A percentile compares a stretch with the other conserved stretches of the same genome.
Evolutionary conservation across 495 filamentous ascomycete genomes (phyloP).

Genomic region (Neurospora hispaniola): DNA sequence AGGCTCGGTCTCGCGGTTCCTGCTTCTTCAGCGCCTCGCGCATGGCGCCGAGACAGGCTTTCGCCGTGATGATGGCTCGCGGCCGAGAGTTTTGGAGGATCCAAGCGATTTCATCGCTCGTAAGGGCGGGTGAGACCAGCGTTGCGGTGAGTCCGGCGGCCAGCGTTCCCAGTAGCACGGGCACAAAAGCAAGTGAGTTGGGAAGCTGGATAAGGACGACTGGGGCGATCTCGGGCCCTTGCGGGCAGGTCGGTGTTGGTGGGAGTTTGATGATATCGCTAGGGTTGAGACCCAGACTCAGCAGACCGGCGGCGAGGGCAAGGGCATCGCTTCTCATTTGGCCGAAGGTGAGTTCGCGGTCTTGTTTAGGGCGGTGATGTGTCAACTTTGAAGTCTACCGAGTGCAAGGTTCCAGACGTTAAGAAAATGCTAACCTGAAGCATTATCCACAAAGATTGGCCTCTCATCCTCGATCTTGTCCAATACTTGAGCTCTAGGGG

Average conservation of each 20-base stretch:
- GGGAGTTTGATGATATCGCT: slow-evolving; percentile 18
- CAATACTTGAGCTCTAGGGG: slow-evolving; percentile 12
- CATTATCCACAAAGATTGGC: slow-evolving; percentile 23
- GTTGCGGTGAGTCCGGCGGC: slow-evolving; percentile 24
- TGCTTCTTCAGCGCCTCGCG: slow-evolving; percentile 14
- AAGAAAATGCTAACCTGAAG: slow-evolving; percentile 9
- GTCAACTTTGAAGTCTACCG: not conserved
- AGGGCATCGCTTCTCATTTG: slow-evolving; percentile 17
- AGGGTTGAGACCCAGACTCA: slow-evolving; percentile 15
- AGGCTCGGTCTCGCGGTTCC: slow-evolving; percentile 4
- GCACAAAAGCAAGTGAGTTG: slow-evolving; percentile 21
- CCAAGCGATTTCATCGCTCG: slow-evolving; percentile 25
- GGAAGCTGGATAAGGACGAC: slow-evolving; percentile 26
- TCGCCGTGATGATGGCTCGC: slow-evolving; percentile 21
- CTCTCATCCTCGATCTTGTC: slow-evolving; percentile 12
- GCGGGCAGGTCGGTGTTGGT: slow-evolving; percentile 18
- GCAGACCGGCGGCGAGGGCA: slow-evolving; percentile 13
- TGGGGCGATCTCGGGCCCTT: slow-evolving; percentile 22
- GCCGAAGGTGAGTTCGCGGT: slow-evolving; percentile 17
- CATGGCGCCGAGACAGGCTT: slow-evolving; percentile 20
- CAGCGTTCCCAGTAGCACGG: slow-evolving; percentile 17
- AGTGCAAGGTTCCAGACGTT: not conserved
- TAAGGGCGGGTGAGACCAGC: slow-evolving; percentile 23
- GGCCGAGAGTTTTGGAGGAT: slow-evolving; percentile 24
- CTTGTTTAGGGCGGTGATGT: not conserved